Evolutionary conservation across 2,329 filamentous ascomycete species (phyloP).

Genomic region (Colletotrichum tanaceti): DNA sequence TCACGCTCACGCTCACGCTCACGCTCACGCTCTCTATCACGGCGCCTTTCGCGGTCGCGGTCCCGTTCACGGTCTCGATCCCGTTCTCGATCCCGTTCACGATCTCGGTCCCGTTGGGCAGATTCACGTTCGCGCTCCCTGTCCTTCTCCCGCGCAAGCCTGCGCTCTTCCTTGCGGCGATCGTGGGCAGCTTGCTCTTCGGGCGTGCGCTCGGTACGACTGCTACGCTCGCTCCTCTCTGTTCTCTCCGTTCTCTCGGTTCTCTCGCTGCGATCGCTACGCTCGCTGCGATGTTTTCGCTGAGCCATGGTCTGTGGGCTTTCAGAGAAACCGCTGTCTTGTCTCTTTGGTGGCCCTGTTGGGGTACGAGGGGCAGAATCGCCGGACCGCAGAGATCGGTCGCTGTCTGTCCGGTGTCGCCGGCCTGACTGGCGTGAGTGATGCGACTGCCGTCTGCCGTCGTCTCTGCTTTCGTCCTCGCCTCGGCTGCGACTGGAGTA

Average conservation of each 20-base stretch:
- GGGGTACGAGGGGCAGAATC: constrained; percentile 48
- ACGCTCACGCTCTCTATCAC: constrained; percentile 45
- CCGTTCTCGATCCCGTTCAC: constrained; percentile 14
- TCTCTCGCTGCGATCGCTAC: constrained; percentile 45
- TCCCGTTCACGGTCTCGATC: constrained; percentile 27
- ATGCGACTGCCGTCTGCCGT: constrained; percentile 45
- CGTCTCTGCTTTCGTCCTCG: constrained; percentile 49
- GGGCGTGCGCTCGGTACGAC: constrained; percentile 51
- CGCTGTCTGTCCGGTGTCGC: constrained; percentile 54
- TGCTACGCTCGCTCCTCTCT: constrained; percentile 31
- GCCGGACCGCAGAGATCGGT: constrained; percentile 48
- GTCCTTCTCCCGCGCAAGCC: constrained; percentile 41
- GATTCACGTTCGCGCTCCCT: constrained; percentile 36
- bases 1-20: constrained; percentile 44
- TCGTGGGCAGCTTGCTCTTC: constrained; percentile 65
- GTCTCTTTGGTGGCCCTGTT: constrained; percentile 55
- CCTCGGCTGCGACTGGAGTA: constrained; percentile 49
- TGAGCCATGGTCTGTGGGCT: constrained; percentile 44
- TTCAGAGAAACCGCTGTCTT: constrained; percentile 61
- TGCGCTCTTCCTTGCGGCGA: constrained; percentile 61
- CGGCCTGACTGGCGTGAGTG: constrained; percentile 42
- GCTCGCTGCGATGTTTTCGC: constrained; percentile 43
- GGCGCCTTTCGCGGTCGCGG: constrained; percentile 21
- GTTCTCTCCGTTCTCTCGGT: constrained; percentile 31
- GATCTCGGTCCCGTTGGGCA: constrained; percentile 34